Evolutionary conservation across 192 early-diverging fungal species (phyloP), one percentile per base, ranked within the genome.

Genomic region (Haplosporangium gracile): DNA sequence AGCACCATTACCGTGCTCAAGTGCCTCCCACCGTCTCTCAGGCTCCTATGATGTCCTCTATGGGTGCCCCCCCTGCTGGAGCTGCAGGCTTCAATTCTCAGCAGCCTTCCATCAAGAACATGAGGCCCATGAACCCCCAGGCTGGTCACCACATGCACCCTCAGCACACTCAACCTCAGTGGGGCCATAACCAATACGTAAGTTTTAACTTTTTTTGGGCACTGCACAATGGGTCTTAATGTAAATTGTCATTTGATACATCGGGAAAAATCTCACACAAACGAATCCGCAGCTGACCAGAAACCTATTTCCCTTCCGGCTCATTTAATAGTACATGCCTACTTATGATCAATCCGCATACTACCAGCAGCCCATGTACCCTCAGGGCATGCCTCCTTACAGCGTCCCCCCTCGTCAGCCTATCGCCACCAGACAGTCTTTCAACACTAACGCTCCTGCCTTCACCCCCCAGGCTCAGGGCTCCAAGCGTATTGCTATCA

Each of bases 401-500:
- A 63, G 73, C 74, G 75, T 89, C 40, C 79, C 89, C 29, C 77
- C 79, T 40, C 75, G 83, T 49, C 84, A 88, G 38, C 82, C 80
- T 49, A 87, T 88, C 60, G 63, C 85, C 69, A 47, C 26, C 39
- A 73, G 68, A 65, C 55, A 57, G n/a, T 24, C 73, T 29, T 78
- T 78, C 49, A 51, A 76, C 60, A 32, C 70, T 49, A 80, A 45
- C 47, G 70, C 85, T 29, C 55, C 88, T 65, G 47, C 75, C 26
- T 77, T 81, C 79, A 72, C 63, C 3, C 75, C 84, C 49, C 87
- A 88, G 47, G 77, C 88, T n/a, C 81, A 88, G 70, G 86, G 87
- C 39, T 91, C 82, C 49, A 90, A 83, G 72, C 91, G 93, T 8
- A 95, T 97, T 82, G 90, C 92, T 69, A 97, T 97, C 82, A 93